Evolutionary conservation across 176 grass and related monocot species (phyloP).

Genomic region (Tillandsia fasciculata): DNA sequence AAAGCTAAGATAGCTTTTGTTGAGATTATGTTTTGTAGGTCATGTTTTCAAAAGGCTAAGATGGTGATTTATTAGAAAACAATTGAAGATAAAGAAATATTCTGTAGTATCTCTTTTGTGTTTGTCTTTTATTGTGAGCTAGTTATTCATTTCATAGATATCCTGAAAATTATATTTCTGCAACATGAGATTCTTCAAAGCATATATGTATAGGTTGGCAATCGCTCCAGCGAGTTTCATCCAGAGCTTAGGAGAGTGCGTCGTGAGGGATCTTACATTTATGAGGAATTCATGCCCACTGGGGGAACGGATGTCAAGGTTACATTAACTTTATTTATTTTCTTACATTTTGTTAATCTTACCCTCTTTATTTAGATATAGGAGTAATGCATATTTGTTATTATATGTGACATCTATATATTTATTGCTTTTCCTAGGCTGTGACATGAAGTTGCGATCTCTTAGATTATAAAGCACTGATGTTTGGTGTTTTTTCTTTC

Average conservation of each 20-base stretch:
- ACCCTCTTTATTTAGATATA: slow-evolving; percentile 9
- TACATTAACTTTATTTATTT: background rate
- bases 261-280: slow-evolving; percentile 89
- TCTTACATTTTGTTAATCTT: slow-evolving; percentile 7
- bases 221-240: slow-evolving; percentile 91
- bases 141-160: too few species aligned
- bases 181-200: slow-evolving; percentile 5
- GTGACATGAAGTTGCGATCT: too few species aligned
- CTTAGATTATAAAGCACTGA: too few species aligned
- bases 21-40: too few species aligned
- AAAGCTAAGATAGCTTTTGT: too few species aligned
- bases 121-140: too few species aligned
- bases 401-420: background rate
- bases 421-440: background rate
- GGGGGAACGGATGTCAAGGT: slow-evolving; percentile 99
- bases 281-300: slow-evolving; percentile 98
- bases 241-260: slow-evolving; percentile 84
- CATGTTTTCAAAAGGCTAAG: too few species aligned
- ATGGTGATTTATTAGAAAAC: too few species aligned
- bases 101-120: too few species aligned
- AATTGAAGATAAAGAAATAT: too few species aligned
- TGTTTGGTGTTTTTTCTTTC: background rate
- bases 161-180: background rate
- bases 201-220: slow-evolving; percentile 54
- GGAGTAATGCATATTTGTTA: background rate